Conservation (phyloP, 1,284 basidiomycete genomes). For the Bjerkandera adusta region DNA sequence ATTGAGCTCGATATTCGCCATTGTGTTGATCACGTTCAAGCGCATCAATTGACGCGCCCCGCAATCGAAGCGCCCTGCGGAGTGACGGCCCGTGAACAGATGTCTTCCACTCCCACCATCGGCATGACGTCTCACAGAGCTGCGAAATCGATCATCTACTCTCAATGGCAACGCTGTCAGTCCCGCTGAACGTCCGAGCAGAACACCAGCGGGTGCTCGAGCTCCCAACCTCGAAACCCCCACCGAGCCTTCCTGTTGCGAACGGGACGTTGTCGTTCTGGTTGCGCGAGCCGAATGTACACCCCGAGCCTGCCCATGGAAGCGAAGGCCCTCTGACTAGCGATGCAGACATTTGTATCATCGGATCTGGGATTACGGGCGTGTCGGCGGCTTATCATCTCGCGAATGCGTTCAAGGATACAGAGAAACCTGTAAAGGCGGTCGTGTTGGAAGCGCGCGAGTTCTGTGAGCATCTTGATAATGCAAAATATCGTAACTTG, state of each 20-base stretch:
- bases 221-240: conserved; percentile 11
- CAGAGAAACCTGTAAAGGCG: conserved; percentile 42
- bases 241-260: conserved; percentile 48
- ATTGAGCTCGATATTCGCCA: too few relatives aligned
- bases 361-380: conserved; percentile 79
- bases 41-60: too few relatives aligned
- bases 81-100: too few relatives aligned
- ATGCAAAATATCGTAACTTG: too few relatives aligned
- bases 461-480: conserved; percentile 77
- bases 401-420: conserved; percentile 40
- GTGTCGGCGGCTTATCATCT: conserved; percentile 71
- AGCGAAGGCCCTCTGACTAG: conserved; percentile 53
- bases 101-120: too few relatives aligned
- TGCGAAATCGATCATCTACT: too few relatives aligned
- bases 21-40: too few relatives aligned
- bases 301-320: conserved; percentile 63
- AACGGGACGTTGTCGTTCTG: conserved; percentile 73
- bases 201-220: conserved; percentile 21
- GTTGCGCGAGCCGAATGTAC: conserved; percentile 55
- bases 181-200: conserved; percentile 22
- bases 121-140: too few relatives aligned
- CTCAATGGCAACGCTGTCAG: too few relatives aligned
- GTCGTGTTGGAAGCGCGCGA: conserved; percentile 74
- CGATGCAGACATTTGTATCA: conserved; percentile 70
- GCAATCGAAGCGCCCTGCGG: too few relatives aligned